phyloP scores from a whole-genome alignment of 768 basidiomycete genomes.

The Tricholoma hemisulphureum region DNA sequence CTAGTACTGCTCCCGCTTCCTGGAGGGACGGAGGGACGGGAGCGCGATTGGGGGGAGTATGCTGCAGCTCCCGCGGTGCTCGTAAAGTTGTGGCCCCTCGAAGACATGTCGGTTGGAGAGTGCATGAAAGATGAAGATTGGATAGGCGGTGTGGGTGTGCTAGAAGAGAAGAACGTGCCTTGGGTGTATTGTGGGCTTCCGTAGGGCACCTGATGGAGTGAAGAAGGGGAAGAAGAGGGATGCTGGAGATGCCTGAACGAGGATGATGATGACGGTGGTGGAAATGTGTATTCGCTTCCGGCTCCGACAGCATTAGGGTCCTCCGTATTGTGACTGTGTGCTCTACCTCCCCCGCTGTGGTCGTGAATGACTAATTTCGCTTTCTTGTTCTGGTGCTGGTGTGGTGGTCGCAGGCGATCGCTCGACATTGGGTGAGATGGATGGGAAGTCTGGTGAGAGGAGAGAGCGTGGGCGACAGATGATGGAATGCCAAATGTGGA shows the following conservation, averaged over 20 bases:
- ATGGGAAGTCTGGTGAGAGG: background rate
- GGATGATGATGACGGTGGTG: background rate
- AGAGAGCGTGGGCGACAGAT: background rate
- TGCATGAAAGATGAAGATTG: background rate
- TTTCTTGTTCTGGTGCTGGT: background rate
- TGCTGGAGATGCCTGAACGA: background rate
- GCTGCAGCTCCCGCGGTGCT: background rate
- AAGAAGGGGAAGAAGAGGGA: background rate
- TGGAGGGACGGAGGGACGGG: background rate
- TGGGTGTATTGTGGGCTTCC: background rate
- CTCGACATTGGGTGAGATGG: constrained; percentile 3
- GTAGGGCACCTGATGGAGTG: background rate
- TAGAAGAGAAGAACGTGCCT: background rate
- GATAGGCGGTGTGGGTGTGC: background rate
- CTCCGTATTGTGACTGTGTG: background rate
- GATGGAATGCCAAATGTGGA: background rate
- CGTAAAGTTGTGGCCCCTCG: background rate
- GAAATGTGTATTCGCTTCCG: background rate
- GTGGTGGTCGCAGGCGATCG: background rate
- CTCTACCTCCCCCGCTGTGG: background rate
- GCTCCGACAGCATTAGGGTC: background rate
- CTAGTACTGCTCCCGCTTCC: background rate
- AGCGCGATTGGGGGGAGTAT: background rate
- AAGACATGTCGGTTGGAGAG: background rate
- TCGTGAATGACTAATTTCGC: background rate